Percentiles rank a stretch among this genome's conserved stretches.
These are phyloP conservation scores for Ensete glaucum DNA, from an alignment of 176 grass and related monocot genomes.

Conservation along the genomic window DNA sequence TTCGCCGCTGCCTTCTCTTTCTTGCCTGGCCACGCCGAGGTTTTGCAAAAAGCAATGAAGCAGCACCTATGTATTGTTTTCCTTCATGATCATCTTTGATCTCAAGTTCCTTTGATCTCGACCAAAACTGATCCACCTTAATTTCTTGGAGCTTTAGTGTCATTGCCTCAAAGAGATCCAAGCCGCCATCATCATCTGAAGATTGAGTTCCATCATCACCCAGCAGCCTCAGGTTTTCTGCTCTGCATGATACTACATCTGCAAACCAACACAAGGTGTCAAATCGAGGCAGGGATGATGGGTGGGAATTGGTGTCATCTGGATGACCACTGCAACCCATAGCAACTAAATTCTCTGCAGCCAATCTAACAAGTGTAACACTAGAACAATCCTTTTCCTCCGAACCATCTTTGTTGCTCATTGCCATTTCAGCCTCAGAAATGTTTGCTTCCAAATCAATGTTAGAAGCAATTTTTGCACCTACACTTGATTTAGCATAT, in stretches of 20 bases:
- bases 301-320: background rate
- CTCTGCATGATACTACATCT: constrained; percentile 29
- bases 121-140: constrained; percentile 15
- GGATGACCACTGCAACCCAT: constrained; percentile 1
- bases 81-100: constrained; percentile 1
- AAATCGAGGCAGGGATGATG: constrained; percentile 4
- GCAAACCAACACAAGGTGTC: constrained; percentile 63
- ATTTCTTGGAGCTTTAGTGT: constrained; percentile 38
- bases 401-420: constrained; percentile 3
- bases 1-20: constrained; percentile 29
- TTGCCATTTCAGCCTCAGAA: background rate
- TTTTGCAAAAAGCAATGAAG: constrained; percentile 22
- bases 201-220: background rate
- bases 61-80: constrained; percentile 13
- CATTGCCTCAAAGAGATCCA: constrained; percentile 47
- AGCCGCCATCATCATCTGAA: constrained; percentile 25
- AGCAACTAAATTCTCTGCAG: constrained; percentile 41
- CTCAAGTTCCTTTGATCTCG: background rate
- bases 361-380: constrained; percentile 28
- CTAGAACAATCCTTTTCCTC: constrained; percentile 23
- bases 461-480: constrained; percentile 13
- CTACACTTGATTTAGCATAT: constrained; percentile 11
- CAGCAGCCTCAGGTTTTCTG: background rate
- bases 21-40: constrained; percentile 38
- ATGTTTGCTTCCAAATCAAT: background rate